Percentiles rank a stretch among this genome's conserved stretches.
These are phyloP conservation scores for Termitomyces sp. DNA, from an alignment of 768 basidiomycete species.

Conservation along the genomic window DNA sequence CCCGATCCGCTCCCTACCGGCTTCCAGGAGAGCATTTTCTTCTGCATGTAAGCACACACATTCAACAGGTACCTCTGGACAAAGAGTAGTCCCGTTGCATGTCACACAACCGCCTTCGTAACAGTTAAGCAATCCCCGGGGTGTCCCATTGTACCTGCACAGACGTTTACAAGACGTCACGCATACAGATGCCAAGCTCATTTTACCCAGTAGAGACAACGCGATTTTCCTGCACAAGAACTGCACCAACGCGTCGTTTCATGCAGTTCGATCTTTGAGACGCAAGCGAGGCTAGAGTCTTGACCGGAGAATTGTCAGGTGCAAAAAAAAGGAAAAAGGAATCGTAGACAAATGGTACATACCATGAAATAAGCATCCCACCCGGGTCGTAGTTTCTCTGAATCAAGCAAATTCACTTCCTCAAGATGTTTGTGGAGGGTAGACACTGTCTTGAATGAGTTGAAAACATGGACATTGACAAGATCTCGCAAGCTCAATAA, in stretches of 20 bases:
- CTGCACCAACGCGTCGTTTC: slow-evolving; percentile 94
- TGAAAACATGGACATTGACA: slow-evolving; percentile 56
- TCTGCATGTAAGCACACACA: slow-evolving; percentile 97
- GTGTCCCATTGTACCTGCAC: slow-evolving; percentile 92
- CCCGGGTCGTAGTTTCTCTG: slow-evolving; percentile 73
- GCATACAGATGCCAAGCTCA: background rate
- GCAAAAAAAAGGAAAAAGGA: background rate
- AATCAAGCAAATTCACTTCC: slow-evolving; percentile 59
- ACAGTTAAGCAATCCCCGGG: slow-evolving; percentile 85
- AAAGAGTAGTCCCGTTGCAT: slow-evolving; percentile 56
- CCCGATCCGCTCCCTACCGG: slow-evolving; percentile 87
- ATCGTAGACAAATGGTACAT: slow-evolving; percentile 11
- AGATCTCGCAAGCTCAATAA: slow-evolving; percentile 34
- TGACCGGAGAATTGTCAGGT: background rate
- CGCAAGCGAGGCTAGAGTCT: slow-evolving; percentile 88
- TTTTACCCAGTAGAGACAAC: slow-evolving; percentile 74
- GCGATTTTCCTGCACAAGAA: slow-evolving; percentile 81
- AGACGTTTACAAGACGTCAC: background rate
- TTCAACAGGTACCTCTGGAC: slow-evolving; percentile 50
- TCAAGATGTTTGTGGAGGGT: slow-evolving; percentile 61
- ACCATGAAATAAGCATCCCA: slow-evolving; percentile 99
- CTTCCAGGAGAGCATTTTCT: slow-evolving; percentile 94
- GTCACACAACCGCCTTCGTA: slow-evolving; percentile 83
- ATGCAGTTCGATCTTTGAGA: slow-evolving; percentile 92
- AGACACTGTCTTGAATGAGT: slow-evolving; percentile 51